Base-by-base conservation (phyloP, 352 stramenopile species). In the Pythium volutum region DNA sequence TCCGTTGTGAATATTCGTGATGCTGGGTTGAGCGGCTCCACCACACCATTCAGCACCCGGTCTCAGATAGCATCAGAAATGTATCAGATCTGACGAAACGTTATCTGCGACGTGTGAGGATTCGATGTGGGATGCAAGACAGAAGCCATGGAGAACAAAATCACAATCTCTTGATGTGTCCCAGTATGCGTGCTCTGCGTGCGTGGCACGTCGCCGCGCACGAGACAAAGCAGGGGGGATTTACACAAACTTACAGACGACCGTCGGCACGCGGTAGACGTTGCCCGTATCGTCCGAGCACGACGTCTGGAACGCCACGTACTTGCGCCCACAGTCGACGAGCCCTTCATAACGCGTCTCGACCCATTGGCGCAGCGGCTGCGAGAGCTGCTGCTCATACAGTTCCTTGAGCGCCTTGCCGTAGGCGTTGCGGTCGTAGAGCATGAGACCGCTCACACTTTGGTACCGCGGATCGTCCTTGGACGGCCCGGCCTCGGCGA, bases 401-500 rank as follows among this genome's bases (percentile, higher is more conserved):
- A 94, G 72, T 43, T 82, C 72, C 63, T 92, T 86, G 52, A 91
- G 61, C 34, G 74, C 61, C 69, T 91, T 88, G 49, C 68, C 76
- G 59, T 83, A 92, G 27, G 79, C 83, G 48, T 89, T 91, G 70
- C 85, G 83, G 70, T 94, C 79, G 73, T 93, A 94, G 23, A 94
- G 70, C 85, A 94, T 94, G 58, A 91, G 74, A 0, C 85, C 85
- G 41, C 85, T 91, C 34, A 94, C 83, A 23, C 65, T 68, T 34
- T 75, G 66, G 70, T 81, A 92, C 29, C 80, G 80, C 48, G 67
- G 43, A 57, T 93, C 81, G 45, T 91, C 83, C 25, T 87, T 75
- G n/a, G 70, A 82, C 5, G 66, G 69, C 22, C 81, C 81, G 66
- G 88, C 84, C 66, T 94, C 85, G 1, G 85, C 85, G 29, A 90